phyloP scores from a whole-genome alignment of 129 eudicot genomes.

The Chrysanthemum makinoi region DNA sequence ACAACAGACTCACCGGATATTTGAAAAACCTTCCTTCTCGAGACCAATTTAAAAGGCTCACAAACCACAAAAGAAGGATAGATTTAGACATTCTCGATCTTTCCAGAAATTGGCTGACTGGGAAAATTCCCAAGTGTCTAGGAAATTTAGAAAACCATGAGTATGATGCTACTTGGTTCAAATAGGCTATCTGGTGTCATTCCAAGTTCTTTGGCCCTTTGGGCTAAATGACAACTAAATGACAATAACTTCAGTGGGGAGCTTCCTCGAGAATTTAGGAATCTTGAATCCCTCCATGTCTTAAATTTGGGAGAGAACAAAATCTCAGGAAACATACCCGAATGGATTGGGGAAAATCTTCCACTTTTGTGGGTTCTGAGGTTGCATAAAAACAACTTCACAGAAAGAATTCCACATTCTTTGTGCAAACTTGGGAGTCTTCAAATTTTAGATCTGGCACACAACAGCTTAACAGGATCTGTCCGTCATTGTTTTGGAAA shows the following conservation, averaged over 20 bases:
- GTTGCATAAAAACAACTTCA: background rate
- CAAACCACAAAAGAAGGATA: background rate
- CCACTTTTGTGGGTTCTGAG: background rate
- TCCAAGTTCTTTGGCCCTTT: too few species aligned
- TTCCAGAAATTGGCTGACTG: conserved; percentile 20
- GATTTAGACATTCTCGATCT: conserved; percentile 12
- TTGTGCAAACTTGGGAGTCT: background rate
- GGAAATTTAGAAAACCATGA: background rate
- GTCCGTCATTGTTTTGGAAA: background rate
- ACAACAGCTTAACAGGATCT: background rate
- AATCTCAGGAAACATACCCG: background rate
- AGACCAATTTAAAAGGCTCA: too few species aligned
- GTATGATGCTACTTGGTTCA: too few species aligned
- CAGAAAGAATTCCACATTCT: background rate
- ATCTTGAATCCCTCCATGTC: background rate
- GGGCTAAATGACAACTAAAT: too few species aligned
- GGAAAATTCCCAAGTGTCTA: background rate
- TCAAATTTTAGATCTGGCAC: background rate
- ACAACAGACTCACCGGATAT: conserved; percentile 13
- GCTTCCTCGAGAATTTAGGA: background rate
- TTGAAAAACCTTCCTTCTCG: conserved; percentile 10
- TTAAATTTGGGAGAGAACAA: background rate
- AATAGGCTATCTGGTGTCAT: too few species aligned
- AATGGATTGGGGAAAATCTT: background rate
- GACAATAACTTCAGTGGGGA: background rate